Percentiles rank a stretch among this genome's conserved stretches.
phyloP scores from a whole-genome alignment of 2,329 filamentous ascomycete species.

The Xylaria sp. region DNA sequence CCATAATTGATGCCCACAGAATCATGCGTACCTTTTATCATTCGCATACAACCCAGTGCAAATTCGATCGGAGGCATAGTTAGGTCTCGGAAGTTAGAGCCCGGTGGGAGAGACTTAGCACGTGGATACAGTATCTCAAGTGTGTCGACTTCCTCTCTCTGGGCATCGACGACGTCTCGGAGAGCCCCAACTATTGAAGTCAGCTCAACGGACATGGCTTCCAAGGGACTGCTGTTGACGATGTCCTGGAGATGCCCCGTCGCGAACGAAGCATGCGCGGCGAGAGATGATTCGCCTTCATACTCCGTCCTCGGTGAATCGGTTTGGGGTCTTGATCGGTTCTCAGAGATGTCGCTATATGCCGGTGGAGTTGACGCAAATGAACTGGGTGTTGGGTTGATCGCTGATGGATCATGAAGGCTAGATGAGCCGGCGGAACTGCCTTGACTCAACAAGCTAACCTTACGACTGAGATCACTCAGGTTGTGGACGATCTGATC shows the following conservation, averaged over 20 bases:
- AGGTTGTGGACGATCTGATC: not conserved
- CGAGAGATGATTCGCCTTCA: conserved; percentile 44
- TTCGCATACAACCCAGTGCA: not conserved
- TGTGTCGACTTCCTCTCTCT: not conserved
- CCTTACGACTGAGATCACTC: not conserved
- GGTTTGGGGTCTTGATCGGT: not conserved
- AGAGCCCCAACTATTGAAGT: not conserved
- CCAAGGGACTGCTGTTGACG: conserved; percentile 19
- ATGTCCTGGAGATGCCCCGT: conserved; percentile 43
- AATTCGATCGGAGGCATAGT: not conserved
- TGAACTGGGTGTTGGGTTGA: not conserved
- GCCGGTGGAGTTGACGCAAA: not conserved
- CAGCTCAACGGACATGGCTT: not conserved
- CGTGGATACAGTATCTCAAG: not conserved
- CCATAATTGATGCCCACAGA: not conserved
- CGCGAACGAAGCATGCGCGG: conserved; percentile 45
- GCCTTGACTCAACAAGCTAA: not conserved
- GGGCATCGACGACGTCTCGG: not conserved
- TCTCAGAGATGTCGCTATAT: not conserved
- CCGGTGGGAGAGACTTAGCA: not conserved
- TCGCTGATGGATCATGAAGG: not conserved
- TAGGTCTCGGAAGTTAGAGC: not conserved
- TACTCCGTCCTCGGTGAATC: conserved; percentile 15
- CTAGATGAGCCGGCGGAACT: not conserved
- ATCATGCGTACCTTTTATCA: not conserved